Conservation (phyloP, 2,329 filamentous ascomycete genomes). For the Fusarium lyarnte region DNA sequence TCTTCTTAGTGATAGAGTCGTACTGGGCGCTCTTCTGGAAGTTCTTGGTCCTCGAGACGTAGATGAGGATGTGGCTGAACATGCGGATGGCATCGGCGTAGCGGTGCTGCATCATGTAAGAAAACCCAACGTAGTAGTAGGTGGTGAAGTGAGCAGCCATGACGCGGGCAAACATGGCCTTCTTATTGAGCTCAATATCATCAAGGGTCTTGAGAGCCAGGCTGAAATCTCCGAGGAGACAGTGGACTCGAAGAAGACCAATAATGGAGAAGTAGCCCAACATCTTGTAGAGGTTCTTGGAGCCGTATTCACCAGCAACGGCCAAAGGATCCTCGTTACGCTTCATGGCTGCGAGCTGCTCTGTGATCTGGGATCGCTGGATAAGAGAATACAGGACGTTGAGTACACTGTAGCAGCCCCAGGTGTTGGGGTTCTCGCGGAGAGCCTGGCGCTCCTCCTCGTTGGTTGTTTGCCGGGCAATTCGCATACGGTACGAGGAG, state of each 20-base stretch:
- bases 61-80: slow-evolving; percentile 99
- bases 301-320: slow-evolving; percentile 95
- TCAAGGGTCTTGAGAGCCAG: slow-evolving; percentile 98
- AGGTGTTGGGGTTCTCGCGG: slow-evolving; percentile 97
- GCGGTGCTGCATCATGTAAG: slow-evolving; percentile 99
- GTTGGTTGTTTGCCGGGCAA: slow-evolving; percentile 84
- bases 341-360: slow-evolving; percentile 95
- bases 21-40: slow-evolving; percentile 99
- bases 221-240: slow-evolving; percentile 95
- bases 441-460: slow-evolving; percentile 93
- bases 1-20: slow-evolving; percentile 99
- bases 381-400: slow-evolving; percentile 99
- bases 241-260: slow-evolving; percentile 94
- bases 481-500: slow-evolving; percentile 93
- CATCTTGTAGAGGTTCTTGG: slow-evolving; percentile 95
- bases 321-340: slow-evolving; percentile 87
- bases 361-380: slow-evolving; percentile 96
- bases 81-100: slow-evolving; percentile 99
- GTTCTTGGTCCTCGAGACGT: slow-evolving; percentile 99
- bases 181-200: slow-evolving; percentile 99
- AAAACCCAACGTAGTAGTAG: slow-evolving; percentile 99
- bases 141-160: slow-evolving; percentile 99
- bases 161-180: slow-evolving; percentile 99
- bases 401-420: slow-evolving; percentile 99
- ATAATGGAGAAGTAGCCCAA: slow-evolving; percentile 99